A percentile compares a stretch with the other conserved stretches of the same genome.
phyloP scores from a whole-genome alignment of 495 filamentous ascomycete genomes.

The Aspergillus nanangensis region DNA sequence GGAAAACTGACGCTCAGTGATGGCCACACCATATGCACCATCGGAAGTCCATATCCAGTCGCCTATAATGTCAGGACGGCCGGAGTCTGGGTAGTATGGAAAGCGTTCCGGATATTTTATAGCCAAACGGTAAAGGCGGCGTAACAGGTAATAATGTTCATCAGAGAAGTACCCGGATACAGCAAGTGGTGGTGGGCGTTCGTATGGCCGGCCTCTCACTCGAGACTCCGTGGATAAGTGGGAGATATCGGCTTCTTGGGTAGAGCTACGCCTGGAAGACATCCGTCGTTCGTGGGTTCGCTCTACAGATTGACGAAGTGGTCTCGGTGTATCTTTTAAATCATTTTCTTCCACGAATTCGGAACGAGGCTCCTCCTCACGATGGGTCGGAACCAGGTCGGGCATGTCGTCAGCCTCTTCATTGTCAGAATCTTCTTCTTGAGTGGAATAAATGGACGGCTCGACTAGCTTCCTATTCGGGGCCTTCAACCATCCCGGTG shows the following conservation, averaged over 20 bases:
- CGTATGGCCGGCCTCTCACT: slow-evolving; percentile 8
- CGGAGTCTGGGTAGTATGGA: slow-evolving; percentile 31
- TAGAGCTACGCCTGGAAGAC: neutral
- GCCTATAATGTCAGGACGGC: slow-evolving; percentile 38
- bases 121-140: slow-evolving; percentile 37
- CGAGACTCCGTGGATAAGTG: slow-evolving; percentile 6
- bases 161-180: slow-evolving; percentile 43
- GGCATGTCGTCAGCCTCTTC: slow-evolving; percentile 16
- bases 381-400: slow-evolving; percentile 9
- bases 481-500: slow-evolving; percentile 38
- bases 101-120: slow-evolving; percentile 36
- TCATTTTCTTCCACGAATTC: slow-evolving; percentile 8
- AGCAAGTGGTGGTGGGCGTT: slow-evolving; percentile 22
- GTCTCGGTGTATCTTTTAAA: slow-evolving; percentile 8
- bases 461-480: slow-evolving; percentile 19
- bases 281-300: slow-evolving; percentile 6
- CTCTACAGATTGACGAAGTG: slow-evolving; percentile 3
- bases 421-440: slow-evolving; percentile 13
- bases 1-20: slow-evolving; percentile 43
- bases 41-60: slow-evolving; percentile 46
- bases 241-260: slow-evolving; percentile 7
- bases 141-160: slow-evolving; percentile 37
- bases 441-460: slow-evolving; percentile 8
- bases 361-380: slow-evolving; percentile 7
- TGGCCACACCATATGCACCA: slow-evolving; percentile 37